A percentile compares a stretch with the other conserved stretches of the same genome.
These are phyloP conservation scores for Yamadazyma takamatsuzukensis DNA, from an alignment of 805 yeast species.

Conservation along the genomic window DNA sequence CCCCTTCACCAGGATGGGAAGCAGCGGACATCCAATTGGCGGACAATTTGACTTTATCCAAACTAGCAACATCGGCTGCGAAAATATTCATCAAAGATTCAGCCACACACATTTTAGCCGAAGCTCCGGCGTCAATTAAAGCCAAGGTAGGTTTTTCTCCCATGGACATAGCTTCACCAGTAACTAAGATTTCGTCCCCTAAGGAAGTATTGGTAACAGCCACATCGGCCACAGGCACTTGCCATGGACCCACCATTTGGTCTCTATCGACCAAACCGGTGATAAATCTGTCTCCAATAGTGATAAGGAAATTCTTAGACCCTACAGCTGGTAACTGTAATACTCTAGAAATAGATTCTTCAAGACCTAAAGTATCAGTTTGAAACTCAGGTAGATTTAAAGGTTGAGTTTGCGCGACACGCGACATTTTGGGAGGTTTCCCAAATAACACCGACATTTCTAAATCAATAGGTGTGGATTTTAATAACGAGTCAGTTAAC, in stretches of 20 bases:
- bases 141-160: conserved; percentile 96
- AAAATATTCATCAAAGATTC: conserved; percentile 84
- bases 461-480: conserved; percentile 87
- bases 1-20: conserved; percentile 90
- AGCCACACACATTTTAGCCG: conserved; percentile 94
- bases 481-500: conserved; percentile 72
- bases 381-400: conserved; percentile 44
- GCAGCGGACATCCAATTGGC: conserved; percentile 99
- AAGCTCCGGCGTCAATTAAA: conserved; percentile 80
- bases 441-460: conserved; percentile 95
- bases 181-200: conserved; percentile 62
- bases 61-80: conserved; percentile 81
- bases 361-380: conserved; percentile 34
- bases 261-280: conserved; percentile 96
- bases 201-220: conserved; percentile 92
- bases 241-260: conserved; percentile 99
- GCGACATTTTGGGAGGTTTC: conserved; percentile 93
- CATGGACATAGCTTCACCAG: conserved; percentile 98
- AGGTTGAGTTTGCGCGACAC: conserved; percentile 62
- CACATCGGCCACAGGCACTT: conserved; percentile 96
- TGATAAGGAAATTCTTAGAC: conserved; percentile 87
- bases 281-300: conserved; percentile 98
- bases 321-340: conserved; percentile 91
- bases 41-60: conserved; percentile 76
- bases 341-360: conserved; percentile 76